Percentiles rank a stretch among this genome's conserved stretches.
phyloP scores from a whole-genome alignment of 1,284 basidiomycete species.

The Microbotryum lychnidis-dioicae region DNA sequence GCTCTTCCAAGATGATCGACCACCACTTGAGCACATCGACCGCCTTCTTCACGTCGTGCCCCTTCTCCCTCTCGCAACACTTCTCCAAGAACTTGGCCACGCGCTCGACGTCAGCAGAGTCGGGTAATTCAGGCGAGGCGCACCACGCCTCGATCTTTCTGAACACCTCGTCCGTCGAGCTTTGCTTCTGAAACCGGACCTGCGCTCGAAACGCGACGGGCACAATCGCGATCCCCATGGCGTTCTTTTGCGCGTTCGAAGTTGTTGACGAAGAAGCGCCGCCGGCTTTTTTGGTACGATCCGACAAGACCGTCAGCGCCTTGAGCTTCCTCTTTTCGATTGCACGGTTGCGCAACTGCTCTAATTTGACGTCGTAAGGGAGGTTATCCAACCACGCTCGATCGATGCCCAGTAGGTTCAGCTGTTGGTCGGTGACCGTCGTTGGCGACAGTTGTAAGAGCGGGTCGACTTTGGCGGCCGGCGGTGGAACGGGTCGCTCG shows the following conservation, averaged over 20 bases:
- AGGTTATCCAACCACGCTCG: constrained; percentile 8
- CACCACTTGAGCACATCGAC: constrained; percentile 68
- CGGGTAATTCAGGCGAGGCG: constrained; percentile 44
- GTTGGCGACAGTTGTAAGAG: neutral
- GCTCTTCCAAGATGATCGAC: constrained; percentile 40
- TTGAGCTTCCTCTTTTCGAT: neutral
- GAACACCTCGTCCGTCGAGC: constrained; percentile 59
- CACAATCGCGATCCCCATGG: constrained; percentile 14
- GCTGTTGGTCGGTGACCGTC: constrained; percentile 14
- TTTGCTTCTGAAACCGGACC: constrained; percentile 49
- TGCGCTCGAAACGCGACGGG: constrained; percentile 6
- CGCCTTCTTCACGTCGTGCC: constrained; percentile 59
- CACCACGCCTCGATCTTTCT: constrained; percentile 65
- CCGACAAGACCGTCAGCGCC: neutral
- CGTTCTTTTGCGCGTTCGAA: neutral
- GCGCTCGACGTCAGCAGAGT: constrained; percentile 58
- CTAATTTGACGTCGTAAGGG: constrained; percentile 5
- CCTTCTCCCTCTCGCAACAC: constrained; percentile 48
- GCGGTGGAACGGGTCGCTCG: neutral
- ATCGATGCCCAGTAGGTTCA: constrained; percentile 13
- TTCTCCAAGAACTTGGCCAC: constrained; percentile 61
- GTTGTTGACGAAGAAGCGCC: neutral
- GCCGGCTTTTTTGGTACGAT: neutral
- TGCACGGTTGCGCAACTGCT: neutral
- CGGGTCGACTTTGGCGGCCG: neutral